phyloP scores from a whole-genome alignment of 257 asterid species.

The Agastache rugosa region DNA sequence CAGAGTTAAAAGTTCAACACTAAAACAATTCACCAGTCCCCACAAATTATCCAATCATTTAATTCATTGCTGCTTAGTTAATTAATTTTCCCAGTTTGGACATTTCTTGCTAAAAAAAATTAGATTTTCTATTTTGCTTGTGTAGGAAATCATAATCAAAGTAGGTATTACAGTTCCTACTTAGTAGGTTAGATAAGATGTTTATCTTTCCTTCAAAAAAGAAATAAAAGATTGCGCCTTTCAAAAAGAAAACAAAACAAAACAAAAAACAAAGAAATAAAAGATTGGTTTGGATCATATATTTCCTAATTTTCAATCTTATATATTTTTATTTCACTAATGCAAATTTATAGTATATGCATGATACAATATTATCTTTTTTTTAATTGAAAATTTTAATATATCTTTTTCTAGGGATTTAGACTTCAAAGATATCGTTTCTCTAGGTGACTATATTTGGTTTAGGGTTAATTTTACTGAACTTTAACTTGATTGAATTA shows the following conservation, averaged over 20 bases:
- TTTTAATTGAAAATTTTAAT: too few species aligned
- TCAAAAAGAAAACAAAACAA: background rate
- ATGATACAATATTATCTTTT: too few species aligned
- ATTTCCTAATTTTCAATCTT: too few species aligned
- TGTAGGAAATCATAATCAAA: background rate
- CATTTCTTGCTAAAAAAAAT: conserved; percentile 6
- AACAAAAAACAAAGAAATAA: background rate
- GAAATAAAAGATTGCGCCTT: background rate
- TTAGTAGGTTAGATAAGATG: background rate
- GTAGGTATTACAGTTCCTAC: conserved; percentile 2
- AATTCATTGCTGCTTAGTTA: conserved; percentile 20
- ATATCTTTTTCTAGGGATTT: too few species aligned
- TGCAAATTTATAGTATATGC: background rate
- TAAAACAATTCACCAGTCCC: conserved; percentile 20
- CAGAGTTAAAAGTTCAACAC: background rate
- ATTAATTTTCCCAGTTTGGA: conserved; percentile 20
- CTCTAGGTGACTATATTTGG: too few species aligned
- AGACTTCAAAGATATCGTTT: too few species aligned
- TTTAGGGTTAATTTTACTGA: too few species aligned
- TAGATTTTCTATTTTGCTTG: background rate
- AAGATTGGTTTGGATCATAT: background rate
- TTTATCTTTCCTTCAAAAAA: background rate
- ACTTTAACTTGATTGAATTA: too few species aligned
- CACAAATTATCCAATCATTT: conserved; percentile 8
- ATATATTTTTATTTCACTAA: background rate